Evolutionary conservation across 805 yeast species (phyloP).

Genomic region (Groenewaldozyma salmanticensis): DNA sequence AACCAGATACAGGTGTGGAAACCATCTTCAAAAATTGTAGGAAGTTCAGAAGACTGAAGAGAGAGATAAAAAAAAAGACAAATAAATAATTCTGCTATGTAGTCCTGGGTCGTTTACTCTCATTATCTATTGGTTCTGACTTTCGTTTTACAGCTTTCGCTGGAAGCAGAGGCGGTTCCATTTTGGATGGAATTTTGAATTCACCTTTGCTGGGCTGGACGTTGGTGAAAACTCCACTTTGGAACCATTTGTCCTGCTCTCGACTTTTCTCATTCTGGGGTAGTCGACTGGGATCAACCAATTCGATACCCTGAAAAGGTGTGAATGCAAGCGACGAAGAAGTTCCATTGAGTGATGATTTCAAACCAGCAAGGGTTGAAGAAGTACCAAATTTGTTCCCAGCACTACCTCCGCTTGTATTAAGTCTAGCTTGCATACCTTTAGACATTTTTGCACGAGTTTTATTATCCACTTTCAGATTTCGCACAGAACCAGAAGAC

Average conservation of each 20-base stretch:
- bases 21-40: slow-evolving; percentile 39
- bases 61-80: slow-evolving; percentile 1
- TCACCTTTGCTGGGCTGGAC: slow-evolving; percentile 3
- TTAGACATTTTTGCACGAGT: slow-evolving; percentile 55
- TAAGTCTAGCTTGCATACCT: slow-evolving; percentile 40
- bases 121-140: neutral
- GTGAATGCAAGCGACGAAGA: slow-evolving; percentile 18
- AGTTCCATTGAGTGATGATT: slow-evolving; percentile 12
- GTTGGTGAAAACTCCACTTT: slow-evolving; percentile 17
- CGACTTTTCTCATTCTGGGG: slow-evolving; percentile 2
- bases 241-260: slow-evolving; percentile 19
- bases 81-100: neutral
- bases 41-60: slow-evolving; percentile 10
- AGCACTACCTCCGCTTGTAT: slow-evolving; percentile 1
- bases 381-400: slow-evolving; percentile 1
- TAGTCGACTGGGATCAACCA: slow-evolving; percentile 17
- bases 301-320: slow-evolving; percentile 20
- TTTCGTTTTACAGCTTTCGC: neutral
- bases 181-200: neutral
- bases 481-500: slow-evolving; percentile 20
- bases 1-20: slow-evolving; percentile 83
- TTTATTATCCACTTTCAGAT: slow-evolving; percentile 29
- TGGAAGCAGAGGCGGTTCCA: slow-evolving; percentile 1
- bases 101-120: neutral
- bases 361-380: slow-evolving; percentile 1